Base-by-base conservation (phyloP, 2,329 filamentous ascomycete species). In the Escovopsis sp. region DNA sequence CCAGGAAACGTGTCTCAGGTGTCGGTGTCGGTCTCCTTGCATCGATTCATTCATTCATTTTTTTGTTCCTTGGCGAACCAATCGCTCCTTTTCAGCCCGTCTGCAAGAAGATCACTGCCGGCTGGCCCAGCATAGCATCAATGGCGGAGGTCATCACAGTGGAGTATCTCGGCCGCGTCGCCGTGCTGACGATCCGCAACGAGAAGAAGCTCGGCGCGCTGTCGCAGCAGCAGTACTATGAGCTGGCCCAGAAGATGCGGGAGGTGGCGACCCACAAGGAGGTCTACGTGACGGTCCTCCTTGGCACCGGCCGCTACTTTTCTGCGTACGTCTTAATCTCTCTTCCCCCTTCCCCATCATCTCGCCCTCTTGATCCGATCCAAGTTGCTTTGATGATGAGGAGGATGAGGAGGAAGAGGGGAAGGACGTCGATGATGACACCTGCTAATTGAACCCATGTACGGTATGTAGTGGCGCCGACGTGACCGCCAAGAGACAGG, bases 161-260 rank as follows among this genome's bases (percentile, higher is more conserved):
- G 45, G 62, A 66, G 45, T 64, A 64, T 49, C 61, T 55, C 41
- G 62, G 60, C 41, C 62, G 63, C 48, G 54, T 65, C 13, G 64
- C 89, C 54, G 76, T 88, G 56, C 79, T 98, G 60, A 94, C 85
- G 14, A 79, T 98, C 57, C 81, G 88, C 63, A 81, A 84, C 40
- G 74, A 80, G 42, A 74, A 79, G 57, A 95, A 95, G 66, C 84
- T 96, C 60, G 93, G 93, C 60, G 86, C 89, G 29, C 65, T 95
- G 40, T 73, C 66, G 45, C 70, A 74, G 53, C 65, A 74, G 46
- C 71, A 79, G 40, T 96, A 95, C 68, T 94, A 83, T 59, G 71
- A 78, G 27, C 71, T 96, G 35, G 77, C 82, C 2, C 71, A 75
- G 51, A 71, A 76, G 39, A 65, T 98, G 57, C 74, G 81, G 44